Evolutionary conservation across 805 yeast genomes (phyloP).

Genomic region (Wickerhamiella qilinensis): DNA sequence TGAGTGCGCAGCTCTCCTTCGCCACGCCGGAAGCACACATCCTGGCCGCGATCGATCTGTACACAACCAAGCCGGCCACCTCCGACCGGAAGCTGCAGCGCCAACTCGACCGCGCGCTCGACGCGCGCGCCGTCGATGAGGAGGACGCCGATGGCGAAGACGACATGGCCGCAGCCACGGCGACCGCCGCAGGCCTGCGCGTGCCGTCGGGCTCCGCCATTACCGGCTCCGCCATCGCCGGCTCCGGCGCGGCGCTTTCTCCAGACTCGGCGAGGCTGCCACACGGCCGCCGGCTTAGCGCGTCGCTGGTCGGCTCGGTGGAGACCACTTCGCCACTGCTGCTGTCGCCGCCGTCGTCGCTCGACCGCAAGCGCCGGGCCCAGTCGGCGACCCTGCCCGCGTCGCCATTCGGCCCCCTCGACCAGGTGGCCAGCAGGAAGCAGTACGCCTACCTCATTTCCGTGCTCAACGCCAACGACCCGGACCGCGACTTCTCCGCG

Average conservation of each 20-base stretch:
- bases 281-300: neutral
- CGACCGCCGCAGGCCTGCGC: neutral
- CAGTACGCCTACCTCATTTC: slow-evolving; percentile 84
- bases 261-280: neutral
- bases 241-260: slow-evolving; percentile 1
- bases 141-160: neutral
- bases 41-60: slow-evolving; percentile 81
- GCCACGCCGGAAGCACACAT: slow-evolving; percentile 61
- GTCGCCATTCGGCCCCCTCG: slow-evolving; percentile 82
- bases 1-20: slow-evolving; percentile 72
- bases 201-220: slow-evolving; percentile 5
- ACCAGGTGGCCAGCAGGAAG: slow-evolving; percentile 69
- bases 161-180: neutral
- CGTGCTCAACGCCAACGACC: slow-evolving; percentile 78
- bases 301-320: neutral
- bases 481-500: slow-evolving; percentile 86
- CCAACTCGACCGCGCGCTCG: slow-evolving; percentile 69
- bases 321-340: slow-evolving; percentile 1
- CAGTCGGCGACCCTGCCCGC: slow-evolving; percentile 16
- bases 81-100: slow-evolving; percentile 80
- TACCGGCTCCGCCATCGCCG: slow-evolving; percentile 8
- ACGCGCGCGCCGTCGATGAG: slow-evolving; percentile 21
- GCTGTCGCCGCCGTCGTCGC: slow-evolving; percentile 13
- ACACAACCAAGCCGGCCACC: slow-evolving; percentile 86
- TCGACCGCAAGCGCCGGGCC: slow-evolving; percentile 12